Base-by-base conservation (phyloP, 1,284 basidiomycete species). In the Ustilago sp. region DNA sequence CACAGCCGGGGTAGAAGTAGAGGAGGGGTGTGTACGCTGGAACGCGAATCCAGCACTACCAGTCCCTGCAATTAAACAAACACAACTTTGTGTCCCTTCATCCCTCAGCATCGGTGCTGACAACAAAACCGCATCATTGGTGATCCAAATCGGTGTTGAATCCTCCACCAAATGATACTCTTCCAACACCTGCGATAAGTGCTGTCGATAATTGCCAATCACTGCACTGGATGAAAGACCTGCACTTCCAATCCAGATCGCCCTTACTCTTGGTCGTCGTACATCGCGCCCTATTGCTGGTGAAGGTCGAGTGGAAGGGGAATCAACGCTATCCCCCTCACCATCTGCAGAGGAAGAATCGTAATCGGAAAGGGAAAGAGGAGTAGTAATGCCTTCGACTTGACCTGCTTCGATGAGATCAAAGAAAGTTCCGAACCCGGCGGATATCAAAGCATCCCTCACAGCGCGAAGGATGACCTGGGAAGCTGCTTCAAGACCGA, bases 31-130 rank as follows among this genome's bases (percentile, higher is more conserved):
- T 5, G 74, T 76, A 50, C 74, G 66, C 47, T 68, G 63, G 35
- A 77, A 77, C 0, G 70, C 75, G 15, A 77, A 77, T 7, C 75
- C 75, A 8, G 75, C 75, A 60, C 71, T 74, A 32, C 75, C 75
- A 0, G 75, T 77, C 9, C 75, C 75, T 0, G 75, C 75, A n/a
- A 77, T 71, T 32, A 77, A 51, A 55, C 75, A 77, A 23, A 77
- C 75, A 23, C 70, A 72, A 17, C 59, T 60, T 32, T 70, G 66
- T 0, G 68, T 70, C 32, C 51, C 54, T 11, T 58, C 52, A 41
- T 77, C 71, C 11, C 70, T 32, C 36, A 77, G 36, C 75, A 77
- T 73, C 8, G 71, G 75, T n/a, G 75, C 68, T 0, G 70, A 68
- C 3, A 77, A 61, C 13, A 77, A 38, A 1, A 77, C 75, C 3